Conservation (phyloP, 2,329 filamentous ascomycete genomes). For the Pseudogymnoascus sp. region DNA sequence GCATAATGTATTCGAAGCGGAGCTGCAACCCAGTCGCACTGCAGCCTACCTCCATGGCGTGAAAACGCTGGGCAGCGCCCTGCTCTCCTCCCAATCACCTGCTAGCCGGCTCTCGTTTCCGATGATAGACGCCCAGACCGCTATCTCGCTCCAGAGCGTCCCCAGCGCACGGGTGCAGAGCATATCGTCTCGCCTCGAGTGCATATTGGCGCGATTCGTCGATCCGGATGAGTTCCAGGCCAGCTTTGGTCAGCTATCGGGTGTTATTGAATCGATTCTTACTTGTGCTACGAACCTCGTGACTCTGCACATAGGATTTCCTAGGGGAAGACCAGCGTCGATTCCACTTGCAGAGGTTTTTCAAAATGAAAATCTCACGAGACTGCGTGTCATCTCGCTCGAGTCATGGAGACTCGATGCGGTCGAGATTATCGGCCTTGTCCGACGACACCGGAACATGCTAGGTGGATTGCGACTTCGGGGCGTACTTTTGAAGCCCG, state of each 20-base stretch:
- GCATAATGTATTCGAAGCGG: neutral
- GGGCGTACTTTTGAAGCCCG: constrained; percentile 55
- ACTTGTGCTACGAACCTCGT: constrained; percentile 53
- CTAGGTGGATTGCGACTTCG: constrained; percentile 54
- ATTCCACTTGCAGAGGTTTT: constrained; percentile 56
- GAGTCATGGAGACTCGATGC: constrained; percentile 57
- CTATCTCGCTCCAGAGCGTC: constrained; percentile 43
- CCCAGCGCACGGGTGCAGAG: constrained; percentile 43
- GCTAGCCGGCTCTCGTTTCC: constrained; percentile 56
- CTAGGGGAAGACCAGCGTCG: constrained; percentile 48
- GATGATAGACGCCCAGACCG: constrained; percentile 55
- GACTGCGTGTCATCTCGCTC: constrained; percentile 57
- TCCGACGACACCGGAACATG: constrained; percentile 48
- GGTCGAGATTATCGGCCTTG: constrained; percentile 53
- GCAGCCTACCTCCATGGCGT: constrained; percentile 57
- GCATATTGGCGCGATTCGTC: constrained; percentile 57
- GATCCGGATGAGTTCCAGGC: constrained; percentile 46
- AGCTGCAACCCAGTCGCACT: constrained; percentile 51
- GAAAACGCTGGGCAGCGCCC: constrained; percentile 50
- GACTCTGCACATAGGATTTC: constrained; percentile 60
- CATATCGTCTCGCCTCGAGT: constrained; percentile 52
- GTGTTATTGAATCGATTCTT: constrained; percentile 53
- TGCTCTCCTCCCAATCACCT: constrained; percentile 49
- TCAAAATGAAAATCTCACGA: constrained; percentile 55
- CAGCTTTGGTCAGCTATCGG: constrained; percentile 52